A percentile compares a stretch with the other conserved stretches of the same genome.
phyloP scores from a whole-genome alignment of 2,329 filamentous ascomycete species.

The Corynespora cassiicola region DNA sequence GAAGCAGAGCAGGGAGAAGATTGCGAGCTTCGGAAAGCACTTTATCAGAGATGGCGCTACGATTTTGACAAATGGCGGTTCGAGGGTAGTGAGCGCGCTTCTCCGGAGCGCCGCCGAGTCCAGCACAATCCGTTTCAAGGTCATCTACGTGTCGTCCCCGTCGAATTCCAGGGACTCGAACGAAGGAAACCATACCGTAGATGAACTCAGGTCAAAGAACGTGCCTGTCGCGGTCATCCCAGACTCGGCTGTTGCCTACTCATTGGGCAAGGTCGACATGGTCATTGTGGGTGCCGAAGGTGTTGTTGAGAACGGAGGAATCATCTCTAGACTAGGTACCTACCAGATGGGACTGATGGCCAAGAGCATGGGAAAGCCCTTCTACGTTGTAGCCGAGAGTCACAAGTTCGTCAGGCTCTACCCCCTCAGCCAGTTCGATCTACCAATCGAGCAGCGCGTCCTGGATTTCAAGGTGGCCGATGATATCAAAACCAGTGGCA shows the following conservation, averaged over 20 bases:
- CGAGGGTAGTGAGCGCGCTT: conserved; percentile 80
- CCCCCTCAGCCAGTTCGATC: conserved; percentile 79
- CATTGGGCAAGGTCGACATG: conserved; percentile 75
- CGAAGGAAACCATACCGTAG: conserved; percentile 76
- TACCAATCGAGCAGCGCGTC: conserved; percentile 80
- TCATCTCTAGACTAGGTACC: conserved; percentile 85
- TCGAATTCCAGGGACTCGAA: conserved; percentile 40
- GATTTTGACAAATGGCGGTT: conserved; percentile 91
- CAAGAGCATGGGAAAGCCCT: conserved; percentile 73
- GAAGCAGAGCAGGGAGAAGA: conserved; percentile 82
- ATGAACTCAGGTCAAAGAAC: conserved; percentile 72
- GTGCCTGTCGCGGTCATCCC: conserved; percentile 85
- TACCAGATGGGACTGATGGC: conserved; percentile 88
- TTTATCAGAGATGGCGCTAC: conserved; percentile 80
- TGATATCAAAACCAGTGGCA: conserved; percentile 23
- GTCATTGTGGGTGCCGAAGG: conserved; percentile 76
- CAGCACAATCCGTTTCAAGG: conserved; percentile 73
- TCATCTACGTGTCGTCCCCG: conserved; percentile 70
- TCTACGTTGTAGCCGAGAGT: conserved; percentile 92
- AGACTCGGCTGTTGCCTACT: conserved; percentile 78
- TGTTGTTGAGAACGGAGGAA: conserved; percentile 91
- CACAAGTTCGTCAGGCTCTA: conserved; percentile 96
- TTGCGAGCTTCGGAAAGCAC: conserved; percentile 78
- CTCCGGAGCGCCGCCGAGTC: conserved; percentile 76
- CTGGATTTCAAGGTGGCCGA: conserved; percentile 72